A percentile compares a stretch with the other conserved stretches of the same genome.
These are phyloP conservation scores for Candida silvatica DNA, from an alignment of 805 yeast species.

Conservation along the genomic window DNA sequence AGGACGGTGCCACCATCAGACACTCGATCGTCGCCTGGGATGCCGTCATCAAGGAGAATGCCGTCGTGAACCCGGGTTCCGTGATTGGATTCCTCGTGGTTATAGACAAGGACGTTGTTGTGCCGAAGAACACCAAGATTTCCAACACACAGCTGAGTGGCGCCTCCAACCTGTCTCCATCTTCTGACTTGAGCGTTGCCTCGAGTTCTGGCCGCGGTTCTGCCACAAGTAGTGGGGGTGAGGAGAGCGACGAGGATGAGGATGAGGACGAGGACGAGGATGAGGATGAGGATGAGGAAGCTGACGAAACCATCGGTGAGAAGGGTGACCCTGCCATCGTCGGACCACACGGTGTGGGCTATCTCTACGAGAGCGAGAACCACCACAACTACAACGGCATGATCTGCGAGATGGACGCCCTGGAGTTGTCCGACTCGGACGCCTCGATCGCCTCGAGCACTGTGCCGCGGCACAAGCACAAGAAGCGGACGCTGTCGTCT, in stretches of 20 bases:
- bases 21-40: constrained; percentile 66
- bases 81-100: constrained; percentile 72
- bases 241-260: constrained; percentile 7
- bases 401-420: constrained; percentile 31
- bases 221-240: no score
- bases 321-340: constrained; percentile 24
- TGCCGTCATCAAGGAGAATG: constrained; percentile 45
- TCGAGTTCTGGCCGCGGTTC: no score
- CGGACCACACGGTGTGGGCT: constrained; percentile 46
- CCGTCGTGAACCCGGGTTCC: constrained; percentile 54
- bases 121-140: constrained; percentile 45
- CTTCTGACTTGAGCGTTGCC: constrained; percentile 3
- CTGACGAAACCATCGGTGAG: constrained; percentile 7
- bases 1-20: constrained; percentile 49
- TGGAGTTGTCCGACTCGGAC: constrained; percentile 36
- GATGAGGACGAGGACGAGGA: constrained; percentile 16
- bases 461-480: constrained; percentile 27
- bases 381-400: constrained; percentile 31
- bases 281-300: constrained; percentile 10
- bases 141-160: no score
- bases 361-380: constrained; percentile 40
- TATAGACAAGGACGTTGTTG: constrained; percentile 43
- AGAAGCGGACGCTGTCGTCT: constrained; percentile 29
- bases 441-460: constrained; percentile 44
- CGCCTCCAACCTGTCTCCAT: no score